A percentile compares a stretch with the other conserved stretches of the same genome.
These are phyloP conservation scores for Fusarium sp. DNA, from an alignment of 2,329 filamentous ascomycete species.

Conservation along the genomic window DNA sequence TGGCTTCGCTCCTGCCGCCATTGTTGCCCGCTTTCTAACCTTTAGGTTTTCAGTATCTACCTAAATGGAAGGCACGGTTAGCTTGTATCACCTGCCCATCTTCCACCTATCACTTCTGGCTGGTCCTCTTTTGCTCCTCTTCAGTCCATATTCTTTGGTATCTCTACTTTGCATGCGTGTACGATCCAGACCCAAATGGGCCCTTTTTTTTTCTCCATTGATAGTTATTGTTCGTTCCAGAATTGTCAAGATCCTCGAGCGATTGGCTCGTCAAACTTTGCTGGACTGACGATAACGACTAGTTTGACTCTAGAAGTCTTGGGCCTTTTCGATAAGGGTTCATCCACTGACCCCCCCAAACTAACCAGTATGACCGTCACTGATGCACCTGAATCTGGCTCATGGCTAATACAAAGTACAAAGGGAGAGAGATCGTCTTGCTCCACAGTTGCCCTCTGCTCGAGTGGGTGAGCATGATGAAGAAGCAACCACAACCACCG, in stretches of 20 bases:
- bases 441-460: conserved; percentile 18
- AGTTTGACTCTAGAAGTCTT: background rate
- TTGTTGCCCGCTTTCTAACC: conserved; percentile 25
- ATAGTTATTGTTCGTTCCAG: conserved; percentile 12
- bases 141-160: conserved; percentile 2
- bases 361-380: background rate
- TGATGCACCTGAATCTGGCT: background rate
- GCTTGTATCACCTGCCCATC: conserved; percentile 19
- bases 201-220: conserved; percentile 24
- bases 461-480: conserved; percentile 8
- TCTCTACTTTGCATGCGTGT: conserved; percentile 26
- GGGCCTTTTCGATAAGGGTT: conserved; percentile 29
- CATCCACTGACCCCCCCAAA: conserved; percentile 9
- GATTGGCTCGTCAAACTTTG: conserved; percentile 31
- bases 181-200: conserved; percentile 37
- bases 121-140: conserved; percentile 29
- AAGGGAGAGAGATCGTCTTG: conserved; percentile 3
- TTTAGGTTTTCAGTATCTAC: conserved; percentile 13
- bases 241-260: conserved; percentile 11
- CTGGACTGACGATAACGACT: conserved; percentile 21
- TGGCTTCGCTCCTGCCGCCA: conserved; percentile 22
- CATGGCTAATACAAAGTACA: background rate
- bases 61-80: conserved; percentile 16
- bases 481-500: background rate
- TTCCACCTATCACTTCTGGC: conserved; percentile 6